These are phyloP conservation scores for Lepraria neglecta DNA, from an alignment of 495 filamentous ascomycete genomes.

Conservation along the genomic window DNA sequence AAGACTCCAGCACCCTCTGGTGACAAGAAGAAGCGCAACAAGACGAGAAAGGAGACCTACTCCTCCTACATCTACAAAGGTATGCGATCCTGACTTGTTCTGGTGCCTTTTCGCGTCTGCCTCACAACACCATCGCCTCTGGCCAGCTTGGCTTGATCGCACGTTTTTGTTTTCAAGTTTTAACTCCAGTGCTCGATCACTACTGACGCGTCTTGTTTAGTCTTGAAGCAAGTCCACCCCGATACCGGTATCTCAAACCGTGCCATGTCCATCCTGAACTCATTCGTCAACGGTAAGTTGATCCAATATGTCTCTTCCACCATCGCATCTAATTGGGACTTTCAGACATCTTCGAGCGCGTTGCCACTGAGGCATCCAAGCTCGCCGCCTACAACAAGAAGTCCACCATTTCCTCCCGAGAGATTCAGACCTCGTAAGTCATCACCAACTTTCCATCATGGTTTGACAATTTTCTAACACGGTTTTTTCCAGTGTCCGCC, in stretches of 20 bases:
- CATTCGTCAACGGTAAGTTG: constrained; percentile 92
- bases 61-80: constrained; percentile 99
- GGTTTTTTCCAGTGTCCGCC: constrained; percentile 56
- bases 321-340: constrained; percentile 31
- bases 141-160: not conserved
- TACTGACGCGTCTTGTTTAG: constrained; percentile 50
- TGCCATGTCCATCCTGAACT: constrained; percentile 99
- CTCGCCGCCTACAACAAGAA: constrained; percentile 99
- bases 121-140: not conserved
- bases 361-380: constrained; percentile 98
- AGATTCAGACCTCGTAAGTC: constrained; percentile 93
- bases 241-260: constrained; percentile 99
- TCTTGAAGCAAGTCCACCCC: constrained; percentile 99
- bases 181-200: constrained; percentile 21
- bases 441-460: not conserved
- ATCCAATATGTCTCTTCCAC: constrained; percentile 9
- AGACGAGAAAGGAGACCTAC: constrained; percentile 99
- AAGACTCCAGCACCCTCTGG: constrained; percentile 86
- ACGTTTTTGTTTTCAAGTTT: not conserved
- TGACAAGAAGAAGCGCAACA: constrained; percentile 99
- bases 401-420: constrained; percentile 97
- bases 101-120: not conserved
- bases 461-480: constrained; percentile 22
- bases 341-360: constrained; percentile 98
- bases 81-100: constrained; percentile 41